Evolutionary conservation across 805 yeast species (phyloP).

Genomic region (Sugiyamaella smithiae): DNA sequence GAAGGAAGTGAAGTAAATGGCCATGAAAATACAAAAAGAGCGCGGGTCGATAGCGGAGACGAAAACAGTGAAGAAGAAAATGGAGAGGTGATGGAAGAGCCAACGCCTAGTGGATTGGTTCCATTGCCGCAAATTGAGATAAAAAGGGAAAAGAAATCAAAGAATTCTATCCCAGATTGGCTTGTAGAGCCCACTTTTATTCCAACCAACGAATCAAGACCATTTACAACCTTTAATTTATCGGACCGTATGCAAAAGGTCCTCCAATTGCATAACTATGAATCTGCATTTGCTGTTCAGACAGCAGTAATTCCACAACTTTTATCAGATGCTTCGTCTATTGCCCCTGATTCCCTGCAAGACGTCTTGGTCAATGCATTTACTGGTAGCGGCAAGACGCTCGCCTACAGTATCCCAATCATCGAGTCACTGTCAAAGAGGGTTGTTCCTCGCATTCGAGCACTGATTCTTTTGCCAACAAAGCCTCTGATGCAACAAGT

Average conservation of each 20-base stretch:
- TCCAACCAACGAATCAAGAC: conserved; percentile 43
- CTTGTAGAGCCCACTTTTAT: conserved; percentile 60
- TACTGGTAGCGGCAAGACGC: conserved; percentile 94
- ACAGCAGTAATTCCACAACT: conserved; percentile 59
- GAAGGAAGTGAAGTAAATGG: conserved; percentile 19
- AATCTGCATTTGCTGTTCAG: conserved; percentile 74
- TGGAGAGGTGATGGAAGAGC: conserved; percentile 24
- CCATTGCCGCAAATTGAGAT: conserved; percentile 72
- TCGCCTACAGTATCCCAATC: conserved; percentile 84
- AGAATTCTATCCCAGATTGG: conserved; percentile 45
- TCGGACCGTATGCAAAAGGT: conserved; percentile 43
- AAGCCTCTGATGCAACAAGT: conserved; percentile 85
- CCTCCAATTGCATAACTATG: conserved; percentile 45
- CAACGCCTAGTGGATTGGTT: conserved; percentile 40
- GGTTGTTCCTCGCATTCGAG: conserved; percentile 68
- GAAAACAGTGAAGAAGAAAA: conserved; percentile 12
- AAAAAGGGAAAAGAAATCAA: conserved; percentile 39
- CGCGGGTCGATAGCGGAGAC: neutral
- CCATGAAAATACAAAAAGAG: conserved; percentile 18
- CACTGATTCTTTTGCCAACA: conserved; percentile 84
- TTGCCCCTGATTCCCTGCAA: conserved; percentile 35
- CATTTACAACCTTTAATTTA: conserved; percentile 47
- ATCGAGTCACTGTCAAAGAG: conserved; percentile 63
- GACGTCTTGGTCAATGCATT: conserved; percentile 88
- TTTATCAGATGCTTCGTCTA: conserved; percentile 38